phyloP scores from a whole-genome alignment of 495 filamentous ascomycete genomes.

The Hypoxylon cercidicola region DNA sequence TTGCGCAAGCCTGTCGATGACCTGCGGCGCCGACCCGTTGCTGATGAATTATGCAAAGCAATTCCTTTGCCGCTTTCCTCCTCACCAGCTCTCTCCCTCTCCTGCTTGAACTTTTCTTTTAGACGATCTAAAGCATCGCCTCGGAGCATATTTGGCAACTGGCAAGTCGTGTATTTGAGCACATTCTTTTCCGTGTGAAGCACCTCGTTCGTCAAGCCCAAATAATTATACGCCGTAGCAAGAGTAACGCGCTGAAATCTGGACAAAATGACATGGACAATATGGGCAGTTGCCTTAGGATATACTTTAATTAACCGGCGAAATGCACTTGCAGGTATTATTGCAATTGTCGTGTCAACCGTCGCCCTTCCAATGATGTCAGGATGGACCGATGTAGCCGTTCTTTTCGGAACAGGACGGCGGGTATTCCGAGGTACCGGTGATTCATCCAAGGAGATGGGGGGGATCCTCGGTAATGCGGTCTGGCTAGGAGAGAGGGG shows the following conservation, averaged over 20 bases:
- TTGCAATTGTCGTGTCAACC: constrained; percentile 96
- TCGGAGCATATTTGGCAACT: constrained; percentile 90
- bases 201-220: constrained; percentile 90
- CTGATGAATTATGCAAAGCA: constrained; percentile 84
- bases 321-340: constrained; percentile 96
- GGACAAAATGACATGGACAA: constrained; percentile 96
- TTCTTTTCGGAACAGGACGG: constrained; percentile 45
- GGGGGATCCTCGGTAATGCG: constrained; percentile 67
- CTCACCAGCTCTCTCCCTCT: constrained; percentile 82
- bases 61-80: constrained; percentile 94
- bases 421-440: constrained; percentile 43
- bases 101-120: constrained; percentile 91
- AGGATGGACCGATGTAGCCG: constrained; percentile 84
- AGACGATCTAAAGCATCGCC: constrained; percentile 84
- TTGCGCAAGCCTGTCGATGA: constrained; percentile 81
- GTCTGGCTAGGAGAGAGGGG: constrained; percentile 34
- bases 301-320: constrained; percentile 93
- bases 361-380: constrained; percentile 97
- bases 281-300: constrained; percentile 94
- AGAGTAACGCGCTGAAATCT: constrained; percentile 94
- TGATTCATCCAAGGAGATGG: constrained; percentile 72
- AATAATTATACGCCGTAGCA: constrained; percentile 90
- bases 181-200: constrained; percentile 90
- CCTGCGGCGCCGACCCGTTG: constrained; percentile 68
- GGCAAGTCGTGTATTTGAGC: constrained; percentile 89